A percentile compares a stretch with the other conserved stretches of the same genome.
Conservation (phyloP, 73 alveolate genomes). For the Urostyla sp. region DNA sequence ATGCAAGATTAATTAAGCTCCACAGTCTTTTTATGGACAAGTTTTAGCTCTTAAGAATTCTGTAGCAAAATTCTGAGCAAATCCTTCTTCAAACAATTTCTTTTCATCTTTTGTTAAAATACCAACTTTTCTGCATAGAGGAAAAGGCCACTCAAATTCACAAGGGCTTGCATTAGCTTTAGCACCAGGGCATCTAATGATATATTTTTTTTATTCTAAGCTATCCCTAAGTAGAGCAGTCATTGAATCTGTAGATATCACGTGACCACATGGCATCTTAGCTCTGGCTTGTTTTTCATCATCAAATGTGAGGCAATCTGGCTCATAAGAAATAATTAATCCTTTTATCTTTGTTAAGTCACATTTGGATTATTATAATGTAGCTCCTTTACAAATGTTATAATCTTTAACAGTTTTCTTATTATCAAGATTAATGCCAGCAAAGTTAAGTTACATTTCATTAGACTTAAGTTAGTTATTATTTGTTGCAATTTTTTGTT, state of each 20-base stretch:
- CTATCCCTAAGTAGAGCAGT: neutral
- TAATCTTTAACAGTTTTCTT: neutral
- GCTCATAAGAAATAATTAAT: constrained; percentile 35
- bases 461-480: neutral
- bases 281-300: constrained; percentile 39
- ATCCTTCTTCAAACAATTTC: constrained; percentile 28
- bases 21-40: neutral
- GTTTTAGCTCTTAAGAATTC: constrained; percentile 14
- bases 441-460: constrained; percentile 34
- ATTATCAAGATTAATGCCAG: constrained; percentile 21
- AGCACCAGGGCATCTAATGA: constrained; percentile 28
- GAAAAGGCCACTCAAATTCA: constrained; percentile 35
- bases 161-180: neutral
- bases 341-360: constrained; percentile 36
- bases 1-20: constrained; percentile 12
- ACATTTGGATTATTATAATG: constrained; percentile 10
- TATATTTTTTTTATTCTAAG: constrained; percentile 26
- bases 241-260: constrained; percentile 46
- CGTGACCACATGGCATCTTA: constrained; percentile 62
- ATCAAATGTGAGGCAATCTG: constrained; percentile 16
- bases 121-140: constrained; percentile 41
- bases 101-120: constrained; percentile 30
- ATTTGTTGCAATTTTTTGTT: neutral
- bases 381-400: constrained; percentile 1
- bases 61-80: constrained; percentile 1